Evolutionary conservation across 2,329 filamentous ascomycete species (phyloP).

Genomic region (Lachnellula subtilissima): DNA sequence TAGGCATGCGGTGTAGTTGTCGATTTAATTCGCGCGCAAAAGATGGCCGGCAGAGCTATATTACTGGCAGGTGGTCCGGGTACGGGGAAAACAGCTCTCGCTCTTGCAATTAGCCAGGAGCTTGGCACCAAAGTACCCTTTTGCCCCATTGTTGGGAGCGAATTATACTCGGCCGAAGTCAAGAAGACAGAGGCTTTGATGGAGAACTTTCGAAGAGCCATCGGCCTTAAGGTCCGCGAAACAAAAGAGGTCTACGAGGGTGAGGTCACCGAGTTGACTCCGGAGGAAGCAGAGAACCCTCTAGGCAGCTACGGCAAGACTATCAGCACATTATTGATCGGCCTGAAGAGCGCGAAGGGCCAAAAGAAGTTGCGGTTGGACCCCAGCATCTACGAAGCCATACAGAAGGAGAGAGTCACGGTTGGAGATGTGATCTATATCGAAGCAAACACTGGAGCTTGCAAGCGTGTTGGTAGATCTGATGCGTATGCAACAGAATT

Average conservation of each 20-base stretch:
- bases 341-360: conserved; percentile 89
- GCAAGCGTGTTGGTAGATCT: conserved; percentile 92
- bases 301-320: conserved; percentile 96
- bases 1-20: conserved; percentile 93
- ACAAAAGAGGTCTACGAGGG: conserved; percentile 99
- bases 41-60: conserved; percentile 94
- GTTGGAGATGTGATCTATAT: conserved; percentile 99
- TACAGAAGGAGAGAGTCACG: conserved; percentile 95
- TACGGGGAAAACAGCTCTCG: conserved; percentile 95
- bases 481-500: conserved; percentile 98
- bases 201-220: conserved; percentile 98
- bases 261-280: conserved; percentile 94
- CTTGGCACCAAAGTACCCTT: conserved; percentile 97
- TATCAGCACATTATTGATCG: conserved; percentile 91
- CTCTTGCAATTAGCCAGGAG: conserved; percentile 92
- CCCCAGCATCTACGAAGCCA: conserved; percentile 97
- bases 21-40: conserved; percentile 91
- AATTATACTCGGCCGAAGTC: conserved; percentile 95
- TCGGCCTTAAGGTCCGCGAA: conserved; percentile 93
- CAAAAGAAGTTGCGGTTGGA: conserved; percentile 97
- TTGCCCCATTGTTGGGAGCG: conserved; percentile 95
- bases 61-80: conserved; percentile 90
- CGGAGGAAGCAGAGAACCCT: conserved; percentile 96
- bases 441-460: conserved; percentile 96
- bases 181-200: conserved; percentile 99